Percentiles rank a stretch among this genome's conserved stretches.
Conservation (phyloP, 371 early-diverging fungal species). For the Circinella umbellata region DNA sequence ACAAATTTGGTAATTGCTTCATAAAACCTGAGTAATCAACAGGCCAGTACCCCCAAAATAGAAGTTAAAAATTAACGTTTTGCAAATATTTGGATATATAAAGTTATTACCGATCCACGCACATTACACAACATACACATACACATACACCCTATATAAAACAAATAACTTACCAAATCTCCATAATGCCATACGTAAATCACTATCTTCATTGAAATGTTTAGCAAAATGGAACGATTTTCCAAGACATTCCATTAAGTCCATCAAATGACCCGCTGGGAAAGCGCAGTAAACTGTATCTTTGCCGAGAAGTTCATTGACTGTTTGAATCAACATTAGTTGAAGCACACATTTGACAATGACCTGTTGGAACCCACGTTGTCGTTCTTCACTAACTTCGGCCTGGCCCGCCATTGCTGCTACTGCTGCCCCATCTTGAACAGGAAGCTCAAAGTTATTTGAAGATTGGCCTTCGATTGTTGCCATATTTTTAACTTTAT, state of each 20-base stretch:
- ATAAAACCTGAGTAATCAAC: constrained; percentile 67
- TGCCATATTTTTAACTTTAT: constrained; percentile 28
- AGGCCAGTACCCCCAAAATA: background rate
- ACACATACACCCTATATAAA: too few species aligned
- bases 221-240: constrained; percentile 84
- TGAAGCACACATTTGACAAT: constrained; percentile 83
- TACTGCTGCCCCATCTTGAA: background rate
- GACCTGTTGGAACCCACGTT: constrained; percentile 75
- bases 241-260: constrained; percentile 80
- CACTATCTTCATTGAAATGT: constrained; percentile 80
- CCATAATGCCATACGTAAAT: constrained; percentile 80
- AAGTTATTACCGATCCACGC: too few species aligned
- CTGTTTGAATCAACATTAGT: constrained; percentile 75
- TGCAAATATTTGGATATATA: background rate
- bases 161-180: constrained; percentile 53
- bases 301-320: constrained; percentile 70
- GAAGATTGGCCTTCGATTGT: constrained; percentile 10
- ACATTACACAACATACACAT: too few species aligned
- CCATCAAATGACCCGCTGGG: constrained; percentile 63
- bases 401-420: background rate
- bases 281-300: constrained; percentile 67
- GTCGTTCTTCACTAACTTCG: constrained; percentile 52
- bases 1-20: constrained; percentile 86
- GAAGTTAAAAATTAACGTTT: background rate
- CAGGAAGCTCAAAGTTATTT: background rate